Evolutionary conservation across 306 rosid genomes (phyloP).

Genomic region (Calophaca sinica): DNA sequence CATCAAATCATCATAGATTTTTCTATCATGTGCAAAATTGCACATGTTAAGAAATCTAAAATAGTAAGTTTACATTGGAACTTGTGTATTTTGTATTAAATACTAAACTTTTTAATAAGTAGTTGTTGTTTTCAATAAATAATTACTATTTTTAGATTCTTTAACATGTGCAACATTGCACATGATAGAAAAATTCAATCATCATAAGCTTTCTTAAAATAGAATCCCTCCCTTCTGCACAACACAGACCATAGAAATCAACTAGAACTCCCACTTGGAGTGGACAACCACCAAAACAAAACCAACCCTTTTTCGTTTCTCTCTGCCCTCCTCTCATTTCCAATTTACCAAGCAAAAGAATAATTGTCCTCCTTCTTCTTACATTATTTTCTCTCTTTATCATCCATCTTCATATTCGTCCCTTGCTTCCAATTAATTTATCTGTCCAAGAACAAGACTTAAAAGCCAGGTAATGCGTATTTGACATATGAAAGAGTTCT

Average conservation of each 20-base stretch:
- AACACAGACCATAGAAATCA: constrained; percentile 45
- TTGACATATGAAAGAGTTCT: constrained; percentile 34
- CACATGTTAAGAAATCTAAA: no score
- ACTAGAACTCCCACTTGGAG: constrained; percentile 46
- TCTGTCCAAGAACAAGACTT: constrained; percentile 19
- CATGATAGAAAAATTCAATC: no score
- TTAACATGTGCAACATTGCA: no score
- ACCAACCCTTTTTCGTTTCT: constrained; percentile 32
- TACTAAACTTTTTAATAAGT: no score
- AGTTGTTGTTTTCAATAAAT: no score
- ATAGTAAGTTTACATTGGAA: no score
- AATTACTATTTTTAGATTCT: no score
- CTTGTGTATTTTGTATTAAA: no score
- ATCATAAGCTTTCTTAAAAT: constrained; percentile 46
- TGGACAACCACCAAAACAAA: constrained; percentile 56
- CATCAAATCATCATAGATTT: constrained; percentile 16
- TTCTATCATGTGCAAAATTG: no score
- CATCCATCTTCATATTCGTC: constrained; percentile 12
- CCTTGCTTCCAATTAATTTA: constrained; percentile 2
- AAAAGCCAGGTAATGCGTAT: constrained; percentile 6
- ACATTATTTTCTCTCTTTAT: neutral
- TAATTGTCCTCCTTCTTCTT: neutral
- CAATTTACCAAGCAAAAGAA: constrained; percentile 18
- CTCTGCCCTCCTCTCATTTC: constrained; percentile 37
- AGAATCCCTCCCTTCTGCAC: constrained; percentile 22